Evolutionary conservation across 192 early-diverging fungal species (phyloP).

Genomic region (Cetraspora pellucida): DNA sequence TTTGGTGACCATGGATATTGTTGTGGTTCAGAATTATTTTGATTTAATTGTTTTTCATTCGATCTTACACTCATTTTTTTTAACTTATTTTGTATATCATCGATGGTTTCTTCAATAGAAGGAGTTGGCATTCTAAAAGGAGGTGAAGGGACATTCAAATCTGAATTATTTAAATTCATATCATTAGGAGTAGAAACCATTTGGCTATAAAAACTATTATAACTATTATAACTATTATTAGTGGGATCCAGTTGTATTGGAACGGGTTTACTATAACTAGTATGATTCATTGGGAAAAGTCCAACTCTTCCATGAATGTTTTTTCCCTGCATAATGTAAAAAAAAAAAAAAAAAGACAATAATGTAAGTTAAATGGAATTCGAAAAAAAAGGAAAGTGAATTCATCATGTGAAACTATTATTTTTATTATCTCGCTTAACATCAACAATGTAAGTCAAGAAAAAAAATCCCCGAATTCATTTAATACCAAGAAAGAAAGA

Average conservation of each 20-base stretch:
- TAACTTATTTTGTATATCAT: constrained; percentile 23
- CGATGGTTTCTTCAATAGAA: constrained; percentile 6
- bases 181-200: not conserved
- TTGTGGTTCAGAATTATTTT: not conserved
- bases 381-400: not conserved
- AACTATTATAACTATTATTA: no score
- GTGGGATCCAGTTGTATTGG: not conserved
- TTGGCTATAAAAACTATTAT: not conserved
- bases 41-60: not conserved
- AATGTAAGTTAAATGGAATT: not conserved
- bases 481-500: not conserved
- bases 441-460: no score
- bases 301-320: constrained; percentile 66
- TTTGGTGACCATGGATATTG: not conserved
- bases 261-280: constrained; percentile 43
- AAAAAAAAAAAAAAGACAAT: not conserved
- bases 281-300: constrained; percentile 73
- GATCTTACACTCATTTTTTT: not conserved
- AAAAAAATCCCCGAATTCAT: not conserved
- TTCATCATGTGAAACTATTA: not conserved
- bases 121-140: constrained; percentile 19
- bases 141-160: not conserved
- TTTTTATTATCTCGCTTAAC: no score
- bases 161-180: not conserved
- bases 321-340: constrained; percentile 51